Conservation (phyloP, 108 stramenopile genomes). For the Schizochytrium sp. region DNA sequence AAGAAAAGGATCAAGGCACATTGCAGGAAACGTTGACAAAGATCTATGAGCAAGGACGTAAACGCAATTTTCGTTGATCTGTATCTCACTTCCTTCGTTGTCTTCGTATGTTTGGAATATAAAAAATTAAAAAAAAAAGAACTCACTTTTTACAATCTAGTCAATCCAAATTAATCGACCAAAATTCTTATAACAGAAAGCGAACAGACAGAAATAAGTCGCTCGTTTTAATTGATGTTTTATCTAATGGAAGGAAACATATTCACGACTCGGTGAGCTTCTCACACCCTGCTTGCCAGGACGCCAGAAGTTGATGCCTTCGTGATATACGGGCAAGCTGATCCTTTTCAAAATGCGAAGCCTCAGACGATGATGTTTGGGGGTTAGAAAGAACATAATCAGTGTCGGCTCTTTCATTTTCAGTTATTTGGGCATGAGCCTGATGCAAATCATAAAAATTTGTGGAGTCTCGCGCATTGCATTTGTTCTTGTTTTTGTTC, state of each 20-base stretch:
- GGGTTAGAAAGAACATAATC: not conserved
- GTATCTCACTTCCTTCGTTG: not conserved
- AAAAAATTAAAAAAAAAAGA: not conserved
- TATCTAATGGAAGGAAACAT: not conserved
- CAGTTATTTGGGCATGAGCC: not conserved
- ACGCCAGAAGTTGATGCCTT: not conserved
- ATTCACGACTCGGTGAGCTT: not conserved
- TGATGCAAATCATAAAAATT: not conserved
- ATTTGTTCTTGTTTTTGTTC: too few species aligned
- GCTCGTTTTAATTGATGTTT: not conserved
- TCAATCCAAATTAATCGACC: not conserved
- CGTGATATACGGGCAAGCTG: conserved; percentile 15
- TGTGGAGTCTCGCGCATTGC: not conserved
- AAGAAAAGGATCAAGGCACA: not conserved
- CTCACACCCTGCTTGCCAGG: not conserved
- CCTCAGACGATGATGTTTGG: not conserved
- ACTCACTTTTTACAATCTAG: not conserved
- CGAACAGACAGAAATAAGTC: too few species aligned
- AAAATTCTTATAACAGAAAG: too few species aligned
- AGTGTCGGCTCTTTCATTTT: not conserved
- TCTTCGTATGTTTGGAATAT: not conserved
- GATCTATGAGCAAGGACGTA: conserved; percentile 22
- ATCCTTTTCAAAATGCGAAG: not conserved
- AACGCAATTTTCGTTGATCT: conserved; percentile 19
- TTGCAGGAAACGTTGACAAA: not conserved